A percentile compares a stretch with the other conserved stretches of the same genome.
Evolutionary conservation across 2,329 filamentous ascomycete species (phyloP).

Genomic region (Malbranchea zuffiana): DNA sequence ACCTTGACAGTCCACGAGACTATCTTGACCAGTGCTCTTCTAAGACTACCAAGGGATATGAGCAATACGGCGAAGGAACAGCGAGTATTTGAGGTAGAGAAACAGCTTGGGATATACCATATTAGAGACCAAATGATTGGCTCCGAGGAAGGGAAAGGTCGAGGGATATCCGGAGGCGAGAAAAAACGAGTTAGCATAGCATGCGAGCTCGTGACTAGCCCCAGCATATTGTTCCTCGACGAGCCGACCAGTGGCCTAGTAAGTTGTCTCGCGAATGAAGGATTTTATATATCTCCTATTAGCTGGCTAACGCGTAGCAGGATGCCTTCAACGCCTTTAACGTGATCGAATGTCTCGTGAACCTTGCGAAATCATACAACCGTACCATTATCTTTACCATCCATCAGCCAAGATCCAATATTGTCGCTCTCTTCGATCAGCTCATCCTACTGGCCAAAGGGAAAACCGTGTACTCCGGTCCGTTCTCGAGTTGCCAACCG

Average conservation of each 20-base stretch:
- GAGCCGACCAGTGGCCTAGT: slow-evolving; percentile 89
- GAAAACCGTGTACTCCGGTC: slow-evolving; percentile 84
- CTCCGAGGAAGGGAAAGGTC: slow-evolving; percentile 85
- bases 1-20: slow-evolving; percentile 97
- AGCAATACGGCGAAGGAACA: slow-evolving; percentile 77
- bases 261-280: slow-evolving; percentile 58
- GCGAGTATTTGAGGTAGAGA: slow-evolving; percentile 83
- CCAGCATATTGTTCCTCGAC: slow-evolving; percentile 92
- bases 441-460: slow-evolving; percentile 85
- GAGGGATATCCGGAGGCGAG: slow-evolving; percentile 93
- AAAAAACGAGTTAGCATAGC: slow-evolving; percentile 94
- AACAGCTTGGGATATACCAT: slow-evolving; percentile 84
- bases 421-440: slow-evolving; percentile 91
- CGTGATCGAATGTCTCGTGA: slow-evolving; percentile 90
- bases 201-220: slow-evolving; percentile 93
- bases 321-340: slow-evolving; percentile 98
- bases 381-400: slow-evolving; percentile 97
- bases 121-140: slow-evolving; percentile 94
- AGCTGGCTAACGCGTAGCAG: slow-evolving; percentile 17
- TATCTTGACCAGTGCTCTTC: slow-evolving; percentile 82
- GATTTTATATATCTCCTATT: not conserved
- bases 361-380: slow-evolving; percentile 89
- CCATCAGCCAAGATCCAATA: slow-evolving; percentile 94
- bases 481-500: slow-evolving; percentile 73
- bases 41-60: slow-evolving; percentile 91